Percentiles rank a stretch among this genome's conserved stretches.
Conservation (phyloP, 805 yeast genomes). For the Suhomyces xylopsoci region DNA sequence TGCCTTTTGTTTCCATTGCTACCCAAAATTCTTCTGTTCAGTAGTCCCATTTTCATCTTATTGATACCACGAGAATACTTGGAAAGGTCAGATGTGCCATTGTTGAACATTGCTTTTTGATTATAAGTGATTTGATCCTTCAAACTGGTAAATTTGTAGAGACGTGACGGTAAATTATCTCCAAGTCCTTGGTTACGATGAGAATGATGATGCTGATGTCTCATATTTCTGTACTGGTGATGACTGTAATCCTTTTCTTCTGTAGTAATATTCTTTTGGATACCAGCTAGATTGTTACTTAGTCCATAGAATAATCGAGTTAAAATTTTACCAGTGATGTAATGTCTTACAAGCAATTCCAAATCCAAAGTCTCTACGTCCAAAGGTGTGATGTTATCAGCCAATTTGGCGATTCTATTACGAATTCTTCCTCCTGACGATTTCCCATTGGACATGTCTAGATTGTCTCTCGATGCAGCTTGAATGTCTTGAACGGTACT, state of each 20-base stretch:
- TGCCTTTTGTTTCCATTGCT: neutral
- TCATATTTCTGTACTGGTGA: neutral
- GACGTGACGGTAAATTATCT: constrained; percentile 1
- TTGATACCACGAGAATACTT: constrained; percentile 34
- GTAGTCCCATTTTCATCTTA: constrained; percentile 34
- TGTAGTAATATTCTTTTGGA: neutral
- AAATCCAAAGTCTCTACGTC: constrained; percentile 43
- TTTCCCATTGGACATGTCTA: constrained; percentile 9
- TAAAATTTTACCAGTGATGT: constrained; percentile 33
- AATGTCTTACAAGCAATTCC: constrained; percentile 29
- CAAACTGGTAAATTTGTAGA: constrained; percentile 32
- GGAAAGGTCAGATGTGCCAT: constrained; percentile 16
- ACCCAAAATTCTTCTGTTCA: constrained; percentile 14
- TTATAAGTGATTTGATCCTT: constrained; percentile 27
- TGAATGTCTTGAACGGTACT: constrained; percentile 65
- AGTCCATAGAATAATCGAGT: constrained; percentile 31
- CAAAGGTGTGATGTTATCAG: constrained; percentile 32
- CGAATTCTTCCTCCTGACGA: constrained; percentile 28
- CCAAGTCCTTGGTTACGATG: constrained; percentile 1
- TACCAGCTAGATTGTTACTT: neutral
- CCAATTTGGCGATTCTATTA: constrained; percentile 32
- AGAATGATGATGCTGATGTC: constrained; percentile 6
- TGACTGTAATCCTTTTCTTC: constrained; percentile 3
- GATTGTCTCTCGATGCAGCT: constrained; percentile 8
- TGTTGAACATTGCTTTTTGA: constrained; percentile 12